These are phyloP conservation scores for Eustoma russellianum DNA, from an alignment of 257 asterid genomes.

Conservation along the genomic window DNA sequence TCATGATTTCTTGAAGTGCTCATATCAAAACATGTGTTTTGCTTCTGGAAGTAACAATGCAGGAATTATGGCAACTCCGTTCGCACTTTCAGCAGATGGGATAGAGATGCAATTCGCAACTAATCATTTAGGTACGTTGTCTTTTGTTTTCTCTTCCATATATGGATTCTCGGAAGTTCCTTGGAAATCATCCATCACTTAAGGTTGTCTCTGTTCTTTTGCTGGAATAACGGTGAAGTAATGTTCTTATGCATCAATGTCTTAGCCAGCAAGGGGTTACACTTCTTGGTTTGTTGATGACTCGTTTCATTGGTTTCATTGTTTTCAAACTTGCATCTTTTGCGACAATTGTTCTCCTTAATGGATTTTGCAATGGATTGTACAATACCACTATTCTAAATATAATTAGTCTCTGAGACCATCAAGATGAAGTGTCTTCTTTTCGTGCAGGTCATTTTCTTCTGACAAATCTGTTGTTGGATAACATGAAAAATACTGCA, in stretches of 20 bases:
- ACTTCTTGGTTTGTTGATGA: no score
- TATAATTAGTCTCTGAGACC: no score
- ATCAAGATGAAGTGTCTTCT: neutral
- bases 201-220: no score
- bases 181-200: neutral
- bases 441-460: slow-evolving; percentile 36
- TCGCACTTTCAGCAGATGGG: slow-evolving; percentile 52
- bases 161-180: no score
- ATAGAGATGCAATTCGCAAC: slow-evolving; percentile 77
- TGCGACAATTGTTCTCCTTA: neutral
- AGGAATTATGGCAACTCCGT: slow-evolving; percentile 62
- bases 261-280: no score
- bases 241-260: no score
- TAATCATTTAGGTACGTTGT: slow-evolving; percentile 47
- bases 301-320: no score
- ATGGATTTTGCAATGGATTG: neutral
- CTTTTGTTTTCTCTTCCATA: neutral
- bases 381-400: neutral
- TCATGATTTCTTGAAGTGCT: no score
- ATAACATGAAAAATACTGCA: slow-evolving; percentile 31
- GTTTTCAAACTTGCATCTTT: neutral
- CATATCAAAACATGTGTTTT: slow-evolving; percentile 3
- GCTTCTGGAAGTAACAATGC: slow-evolving; percentile 55
- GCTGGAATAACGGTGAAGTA: no score
- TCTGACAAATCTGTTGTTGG: slow-evolving; percentile 33